Evolutionary conservation across 140 eudicot genomes (phyloP).

Genomic region (Anethum foeniculum): DNA sequence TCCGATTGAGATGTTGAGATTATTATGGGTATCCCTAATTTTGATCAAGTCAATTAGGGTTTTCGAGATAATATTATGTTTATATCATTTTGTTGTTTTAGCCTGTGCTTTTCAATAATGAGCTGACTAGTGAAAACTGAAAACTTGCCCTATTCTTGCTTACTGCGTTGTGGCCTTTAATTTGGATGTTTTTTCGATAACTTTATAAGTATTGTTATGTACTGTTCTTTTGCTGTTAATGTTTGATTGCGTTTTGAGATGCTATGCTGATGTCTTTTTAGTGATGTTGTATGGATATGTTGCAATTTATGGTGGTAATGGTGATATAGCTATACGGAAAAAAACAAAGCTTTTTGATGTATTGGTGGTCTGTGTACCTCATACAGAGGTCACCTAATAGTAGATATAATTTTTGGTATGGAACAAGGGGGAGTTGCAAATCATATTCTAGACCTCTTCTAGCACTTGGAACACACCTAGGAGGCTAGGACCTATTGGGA

Average conservation of each 20-base stretch:
- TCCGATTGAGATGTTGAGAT: constrained; percentile 22
- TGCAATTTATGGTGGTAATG: not conserved
- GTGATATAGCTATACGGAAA: not conserved
- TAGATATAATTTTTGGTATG: not conserved
- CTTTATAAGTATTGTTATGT: not conserved
- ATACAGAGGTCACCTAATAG: not conserved
- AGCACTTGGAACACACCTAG: not conserved
- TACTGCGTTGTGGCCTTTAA: constrained; percentile 3
- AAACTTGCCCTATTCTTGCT: not conserved
- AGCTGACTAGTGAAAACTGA: constrained; percentile 6
- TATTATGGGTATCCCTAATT: constrained; percentile 7
- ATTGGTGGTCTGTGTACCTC: not conserved
- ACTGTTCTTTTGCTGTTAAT: not conserved
- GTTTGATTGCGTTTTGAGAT: not conserved
- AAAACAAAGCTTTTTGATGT: not conserved
- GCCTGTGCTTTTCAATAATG: not conserved
- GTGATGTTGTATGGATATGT: not conserved
- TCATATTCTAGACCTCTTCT: not conserved
- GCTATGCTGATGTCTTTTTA: not conserved
- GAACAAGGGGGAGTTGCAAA: not conserved
- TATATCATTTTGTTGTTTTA: constrained; percentile 7
- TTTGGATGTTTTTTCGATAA: constrained; percentile 2
- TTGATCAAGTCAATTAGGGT: constrained; percentile 10
- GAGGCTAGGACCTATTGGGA: not conserved
- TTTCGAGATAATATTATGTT: constrained; percentile 1